Percentiles rank a stretch among this genome's conserved stretches.
These are phyloP conservation scores for Triticum timopheevii DNA, from an alignment of 176 grass and related monocot genomes.

Conservation along the genomic window DNA sequence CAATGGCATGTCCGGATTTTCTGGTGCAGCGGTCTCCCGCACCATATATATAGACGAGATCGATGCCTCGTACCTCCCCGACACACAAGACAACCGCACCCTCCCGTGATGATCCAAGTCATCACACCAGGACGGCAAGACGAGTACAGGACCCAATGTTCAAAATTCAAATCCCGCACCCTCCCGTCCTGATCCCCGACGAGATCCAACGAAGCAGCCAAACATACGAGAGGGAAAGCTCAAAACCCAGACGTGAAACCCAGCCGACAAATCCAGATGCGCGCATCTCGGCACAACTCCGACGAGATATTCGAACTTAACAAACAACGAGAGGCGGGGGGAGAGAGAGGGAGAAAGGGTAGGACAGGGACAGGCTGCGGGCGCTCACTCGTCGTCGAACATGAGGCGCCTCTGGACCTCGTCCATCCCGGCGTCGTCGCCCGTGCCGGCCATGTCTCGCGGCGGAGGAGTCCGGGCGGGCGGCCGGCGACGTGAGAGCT, in stretches of 20 bases:
- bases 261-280: not conserved
- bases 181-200: not conserved
- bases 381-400: constrained; percentile 95
- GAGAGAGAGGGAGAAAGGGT: not conserved
- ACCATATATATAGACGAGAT: not conserved
- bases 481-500: not conserved
- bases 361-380: not conserved
- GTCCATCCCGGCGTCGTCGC: constrained; percentile 77
- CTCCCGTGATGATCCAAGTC: not conserved
- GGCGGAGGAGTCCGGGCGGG: not conserved
- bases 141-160: not conserved
- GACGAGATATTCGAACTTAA: not conserved
- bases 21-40: not conserved
- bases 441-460: constrained; percentile 39
- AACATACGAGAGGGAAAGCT: not conserved
- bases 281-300: not conserved
- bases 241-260: not conserved
- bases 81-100: not conserved
- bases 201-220: constrained; percentile 24
- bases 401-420: constrained; percentile 93
- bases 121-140: not conserved
- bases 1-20: constrained; percentile 9
- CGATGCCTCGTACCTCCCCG: not conserved
- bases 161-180: not conserved
- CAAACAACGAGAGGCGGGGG: not conserved